These are phyloP conservation scores for Polyporus tsugae DNA, from an alignment of 1,284 basidiomycete species.

Conservation along the genomic window DNA sequence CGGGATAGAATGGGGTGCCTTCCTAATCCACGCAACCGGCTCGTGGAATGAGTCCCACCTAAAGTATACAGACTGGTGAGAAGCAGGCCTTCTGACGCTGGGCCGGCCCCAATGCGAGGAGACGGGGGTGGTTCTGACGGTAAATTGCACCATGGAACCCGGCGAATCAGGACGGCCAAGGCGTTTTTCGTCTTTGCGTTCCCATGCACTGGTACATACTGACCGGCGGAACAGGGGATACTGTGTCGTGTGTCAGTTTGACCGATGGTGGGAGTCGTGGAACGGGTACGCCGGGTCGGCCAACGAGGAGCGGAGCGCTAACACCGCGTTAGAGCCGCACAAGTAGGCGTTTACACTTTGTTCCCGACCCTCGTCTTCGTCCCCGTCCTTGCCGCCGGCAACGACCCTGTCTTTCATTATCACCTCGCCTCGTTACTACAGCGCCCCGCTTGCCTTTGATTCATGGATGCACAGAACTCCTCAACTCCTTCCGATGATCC, in stretches of 20 bases:
- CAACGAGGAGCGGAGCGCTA: neutral
- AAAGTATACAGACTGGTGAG: neutral
- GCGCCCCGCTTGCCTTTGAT: neutral
- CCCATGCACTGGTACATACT: neutral
- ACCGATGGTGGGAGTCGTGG: slow-evolving; percentile 2
- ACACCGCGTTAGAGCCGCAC: neutral
- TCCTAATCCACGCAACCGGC: neutral
- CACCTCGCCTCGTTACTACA: slow-evolving; percentile 1
- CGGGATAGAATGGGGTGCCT: neutral
- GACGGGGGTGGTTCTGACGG: neutral
- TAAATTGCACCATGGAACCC: neutral
- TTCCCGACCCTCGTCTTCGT: slow-evolving; percentile 1
- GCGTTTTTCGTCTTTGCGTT: neutral
- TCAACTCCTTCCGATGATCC: neutral
- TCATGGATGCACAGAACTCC: slow-evolving; percentile 1
- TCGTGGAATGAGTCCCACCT: neutral
- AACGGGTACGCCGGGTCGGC: neutral
- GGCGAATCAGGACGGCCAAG: neutral
- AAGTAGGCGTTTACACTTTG: slow-evolving; percentile 3
- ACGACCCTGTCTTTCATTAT: neutral
- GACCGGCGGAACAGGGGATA: neutral
- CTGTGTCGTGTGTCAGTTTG: neutral
- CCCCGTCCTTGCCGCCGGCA: slow-evolving; percentile 1
- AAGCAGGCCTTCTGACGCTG: neutral
- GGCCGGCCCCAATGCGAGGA: neutral